phyloP scores from a whole-genome alignment of 495 filamentous ascomycete genomes.

The Acidiella bohemica region DNA sequence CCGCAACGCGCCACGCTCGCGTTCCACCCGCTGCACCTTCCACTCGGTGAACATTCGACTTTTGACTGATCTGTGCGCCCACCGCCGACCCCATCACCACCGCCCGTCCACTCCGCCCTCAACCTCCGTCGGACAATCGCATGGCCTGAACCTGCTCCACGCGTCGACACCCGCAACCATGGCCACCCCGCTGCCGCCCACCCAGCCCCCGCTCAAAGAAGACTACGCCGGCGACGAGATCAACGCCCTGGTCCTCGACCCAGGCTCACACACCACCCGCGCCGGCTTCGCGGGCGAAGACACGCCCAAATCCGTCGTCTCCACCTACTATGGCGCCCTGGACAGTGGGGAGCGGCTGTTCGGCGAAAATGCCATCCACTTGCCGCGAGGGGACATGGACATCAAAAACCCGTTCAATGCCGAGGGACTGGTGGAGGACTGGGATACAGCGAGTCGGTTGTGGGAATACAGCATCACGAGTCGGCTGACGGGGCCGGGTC shows the following conservation, averaged over 20 bases:
- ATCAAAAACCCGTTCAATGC: slow-evolving; percentile 79
- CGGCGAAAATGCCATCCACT: slow-evolving; percentile 76
- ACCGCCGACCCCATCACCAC: too few species aligned
- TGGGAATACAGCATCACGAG: slow-evolving; percentile 84
- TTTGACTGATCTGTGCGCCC: too few species aligned
- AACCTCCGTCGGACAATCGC: too few species aligned
- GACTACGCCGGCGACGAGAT: slow-evolving; percentile 57
- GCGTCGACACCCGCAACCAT: too few species aligned
- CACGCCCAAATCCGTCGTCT: slow-evolving; percentile 80
- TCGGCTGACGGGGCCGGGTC: slow-evolving; percentile 51
- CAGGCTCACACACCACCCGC: slow-evolving; percentile 78
- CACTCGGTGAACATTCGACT: too few species aligned
- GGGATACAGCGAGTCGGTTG: slow-evolving; percentile 77
- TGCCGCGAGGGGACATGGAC: slow-evolving; percentile 59
- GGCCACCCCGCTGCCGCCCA: slow-evolving; percentile 5
- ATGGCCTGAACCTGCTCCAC: too few species aligned
- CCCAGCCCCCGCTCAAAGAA: slow-evolving; percentile 8
- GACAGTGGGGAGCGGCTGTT: slow-evolving; percentile 49
- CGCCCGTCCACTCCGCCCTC: too few species aligned
- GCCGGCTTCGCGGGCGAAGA: slow-evolving; percentile 98
- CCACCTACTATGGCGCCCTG: slow-evolving; percentile 68
- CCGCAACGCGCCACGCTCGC: too few species aligned
- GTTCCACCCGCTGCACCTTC: too few species aligned
- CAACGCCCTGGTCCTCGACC: slow-evolving; percentile 88
- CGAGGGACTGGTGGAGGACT: slow-evolving; percentile 89